These are phyloP conservation scores for Cronartium ribicola DNA, from an alignment of 1,284 basidiomycete genomes.

Conservation along the genomic window DNA sequence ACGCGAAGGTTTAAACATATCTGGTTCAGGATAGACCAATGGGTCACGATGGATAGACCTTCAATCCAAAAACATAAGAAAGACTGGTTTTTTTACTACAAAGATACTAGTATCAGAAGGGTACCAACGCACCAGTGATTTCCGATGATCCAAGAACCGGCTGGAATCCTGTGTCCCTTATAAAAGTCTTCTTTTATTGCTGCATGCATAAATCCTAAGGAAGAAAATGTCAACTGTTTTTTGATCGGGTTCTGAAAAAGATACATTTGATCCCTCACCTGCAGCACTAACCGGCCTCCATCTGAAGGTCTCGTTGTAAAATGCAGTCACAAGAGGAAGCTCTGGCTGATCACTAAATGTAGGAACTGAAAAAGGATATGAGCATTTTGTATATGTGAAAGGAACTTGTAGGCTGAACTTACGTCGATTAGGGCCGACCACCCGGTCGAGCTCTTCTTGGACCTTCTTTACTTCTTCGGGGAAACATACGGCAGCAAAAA, in stretches of 20 bases:
- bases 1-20: slow-evolving; percentile 22
- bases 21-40: slow-evolving; percentile 37
- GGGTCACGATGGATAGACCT: slow-evolving; percentile 43
- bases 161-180: slow-evolving; percentile 44
- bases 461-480: slow-evolving; percentile 60
- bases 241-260: neutral
- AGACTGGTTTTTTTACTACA: slow-evolving; percentile 21
- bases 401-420: neutral
- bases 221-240: neutral
- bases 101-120: slow-evolving; percentile 2
- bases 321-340: slow-evolving; percentile 61
- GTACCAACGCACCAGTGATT: slow-evolving; percentile 44
- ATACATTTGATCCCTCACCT: slow-evolving; percentile 34
- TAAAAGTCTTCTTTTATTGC: slow-evolving; percentile 39
- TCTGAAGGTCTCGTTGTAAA: slow-evolving; percentile 61
- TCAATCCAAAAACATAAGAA: neutral
- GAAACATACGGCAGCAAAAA: slow-evolving; percentile 63
- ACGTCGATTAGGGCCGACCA: slow-evolving; percentile 31
- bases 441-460: slow-evolving; percentile 61
- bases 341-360: slow-evolving; percentile 57
- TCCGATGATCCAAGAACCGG: slow-evolving; percentile 44
- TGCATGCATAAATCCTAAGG: slow-evolving; percentile 36
- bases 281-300: slow-evolving; percentile 58
- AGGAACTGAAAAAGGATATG: slow-evolving; percentile 15
- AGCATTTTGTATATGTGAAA: neutral